Percentiles rank a stretch among this genome's conserved stretches.
These are phyloP conservation scores for Canavalia ensiformis DNA, from an alignment of 306 rosid species.

Conservation along the genomic window DNA sequence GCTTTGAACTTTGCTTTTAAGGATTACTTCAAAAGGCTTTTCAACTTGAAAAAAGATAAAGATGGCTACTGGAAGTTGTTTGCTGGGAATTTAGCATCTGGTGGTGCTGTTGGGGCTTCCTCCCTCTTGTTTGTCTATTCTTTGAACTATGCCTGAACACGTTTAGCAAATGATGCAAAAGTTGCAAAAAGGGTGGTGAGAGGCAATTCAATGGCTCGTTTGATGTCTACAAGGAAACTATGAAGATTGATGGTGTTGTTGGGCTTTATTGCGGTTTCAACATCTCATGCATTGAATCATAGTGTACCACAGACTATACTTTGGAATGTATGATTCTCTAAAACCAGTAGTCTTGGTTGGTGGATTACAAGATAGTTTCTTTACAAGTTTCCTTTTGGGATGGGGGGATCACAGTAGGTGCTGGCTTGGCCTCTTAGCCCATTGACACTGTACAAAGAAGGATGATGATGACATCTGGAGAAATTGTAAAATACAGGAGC, in stretches of 20 bases:
- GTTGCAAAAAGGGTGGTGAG: neutral
- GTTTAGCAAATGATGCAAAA: too few species aligned
- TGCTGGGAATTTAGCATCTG: too few species aligned
- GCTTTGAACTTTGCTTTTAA: neutral
- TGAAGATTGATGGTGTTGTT: slow-evolving; percentile 71
- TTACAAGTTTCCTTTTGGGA: slow-evolving; percentile 75
- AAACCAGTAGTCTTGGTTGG: slow-evolving; percentile 46
- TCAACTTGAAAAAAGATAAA: too few species aligned
- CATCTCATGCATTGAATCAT: slow-evolving; percentile 45
- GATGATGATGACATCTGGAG: slow-evolving; percentile 90
- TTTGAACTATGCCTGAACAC: too few species aligned
- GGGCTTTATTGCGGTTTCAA: slow-evolving; percentile 81
- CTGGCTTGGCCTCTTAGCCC: slow-evolving; percentile 80
- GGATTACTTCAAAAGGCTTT: too few species aligned
- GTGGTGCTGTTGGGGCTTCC: too few species aligned
- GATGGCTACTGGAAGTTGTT: too few species aligned
- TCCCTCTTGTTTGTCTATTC: too few species aligned
- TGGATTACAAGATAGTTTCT: slow-evolving; percentile 69
- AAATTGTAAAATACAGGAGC: slow-evolving; percentile 75
- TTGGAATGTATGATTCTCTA: too few species aligned
- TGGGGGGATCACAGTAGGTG: slow-evolving; percentile 79
- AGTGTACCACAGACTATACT: too few species aligned
- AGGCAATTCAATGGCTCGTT: neutral
- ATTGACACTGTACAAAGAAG: slow-evolving; percentile 76
- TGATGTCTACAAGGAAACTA: slow-evolving; percentile 76